Base-by-base conservation (phyloP, 257 asterid species). In the Plantago elongata region DNA sequence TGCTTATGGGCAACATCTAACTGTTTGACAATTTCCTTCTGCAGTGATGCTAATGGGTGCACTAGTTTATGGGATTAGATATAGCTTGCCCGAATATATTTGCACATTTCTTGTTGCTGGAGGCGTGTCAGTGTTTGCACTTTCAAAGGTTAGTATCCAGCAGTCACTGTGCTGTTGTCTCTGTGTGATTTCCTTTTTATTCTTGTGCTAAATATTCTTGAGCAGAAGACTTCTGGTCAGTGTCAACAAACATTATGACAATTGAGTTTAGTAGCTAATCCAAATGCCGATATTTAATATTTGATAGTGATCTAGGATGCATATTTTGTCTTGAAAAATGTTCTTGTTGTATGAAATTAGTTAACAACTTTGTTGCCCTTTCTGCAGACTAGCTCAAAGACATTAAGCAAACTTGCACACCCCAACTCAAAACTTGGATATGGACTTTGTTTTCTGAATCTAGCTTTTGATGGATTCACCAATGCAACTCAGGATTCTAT, bases 31-130 rank as follows among this genome's bases (percentile, higher is more conserved):
- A 16, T 34, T 55, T 50, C 57, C 63, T 64, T 70, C 54, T 77
- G 90, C 95, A 93, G 99, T 93, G 63, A 93, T 93, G 99, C 76
- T 93, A 62, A 93, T 93, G 99, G 99, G 99, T 46, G 60, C 96
- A 5, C 78, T 93, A 60, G 97, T 93, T 38, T 93, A 89, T 69
- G 99, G 99, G 70, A 89, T 89, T 49, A 74, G 87, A 69, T 89
- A 93, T 67, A 83, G 94, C 57, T 9, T 93, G 29, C 97, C 96
- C 3, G 99, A 93, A 79, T 93, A 93, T 68, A 16, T 87, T 14
- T 93, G 99, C 78, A 73, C 99, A 3, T 66, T 93, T 66, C 96
- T 93, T 61, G 99, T 93, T 64, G 99, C 97, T 69, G 96, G 99
- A 47, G 99, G 99, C 61, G 97, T 93, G 63, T 93, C 99, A 51